Percentiles rank a stretch among this genome's conserved stretches.
phyloP scores from a whole-genome alignment of 2,329 filamentous ascomycete species.

The Fusarium neocosmosporiellum region DNA sequence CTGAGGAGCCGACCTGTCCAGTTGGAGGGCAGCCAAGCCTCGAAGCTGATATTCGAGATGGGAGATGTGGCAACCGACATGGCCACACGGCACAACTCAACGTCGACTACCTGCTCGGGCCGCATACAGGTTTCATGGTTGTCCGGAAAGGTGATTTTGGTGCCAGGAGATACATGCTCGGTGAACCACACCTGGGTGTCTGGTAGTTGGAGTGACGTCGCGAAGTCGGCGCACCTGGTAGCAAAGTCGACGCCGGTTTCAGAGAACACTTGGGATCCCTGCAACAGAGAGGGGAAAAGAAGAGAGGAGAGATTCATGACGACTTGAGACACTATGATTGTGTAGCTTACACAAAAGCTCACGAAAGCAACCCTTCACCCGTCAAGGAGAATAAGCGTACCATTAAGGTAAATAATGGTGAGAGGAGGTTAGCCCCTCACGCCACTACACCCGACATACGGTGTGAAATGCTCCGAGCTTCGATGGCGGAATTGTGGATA shows the following conservation, averaged over 20 bases:
- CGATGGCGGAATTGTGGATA: background rate
- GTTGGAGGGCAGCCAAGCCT: conserved; percentile 60
- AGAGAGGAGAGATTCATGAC: conserved; percentile 10
- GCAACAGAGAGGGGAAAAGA: conserved; percentile 12
- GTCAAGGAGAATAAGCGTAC: background rate
- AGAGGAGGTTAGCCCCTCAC: background rate
- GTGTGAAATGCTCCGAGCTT: background rate
- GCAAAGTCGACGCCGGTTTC: conserved; percentile 14
- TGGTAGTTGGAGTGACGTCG: conserved; percentile 20
- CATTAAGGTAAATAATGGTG: background rate
- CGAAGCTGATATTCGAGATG: conserved; percentile 42
- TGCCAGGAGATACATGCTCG: conserved; percentile 24
- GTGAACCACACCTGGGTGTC: conserved; percentile 36
- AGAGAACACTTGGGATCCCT: conserved; percentile 5
- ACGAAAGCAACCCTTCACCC: background rate
- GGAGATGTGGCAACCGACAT: conserved; percentile 31
- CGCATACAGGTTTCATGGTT: conserved; percentile 26
- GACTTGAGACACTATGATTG: background rate
- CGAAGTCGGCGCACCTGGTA: conserved; percentile 27
- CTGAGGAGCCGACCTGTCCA: conserved; percentile 61
- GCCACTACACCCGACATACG: background rate
- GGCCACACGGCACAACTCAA: conserved; percentile 31
- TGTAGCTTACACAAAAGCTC: background rate
- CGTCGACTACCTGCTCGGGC: conserved; percentile 25
- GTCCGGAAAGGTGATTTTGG: conserved; percentile 25